A percentile compares a stretch with the other conserved stretches of the same genome.
phyloP scores from a whole-genome alignment of 2,329 filamentous ascomycete genomes.

The Aciculosporium take region DNA sequence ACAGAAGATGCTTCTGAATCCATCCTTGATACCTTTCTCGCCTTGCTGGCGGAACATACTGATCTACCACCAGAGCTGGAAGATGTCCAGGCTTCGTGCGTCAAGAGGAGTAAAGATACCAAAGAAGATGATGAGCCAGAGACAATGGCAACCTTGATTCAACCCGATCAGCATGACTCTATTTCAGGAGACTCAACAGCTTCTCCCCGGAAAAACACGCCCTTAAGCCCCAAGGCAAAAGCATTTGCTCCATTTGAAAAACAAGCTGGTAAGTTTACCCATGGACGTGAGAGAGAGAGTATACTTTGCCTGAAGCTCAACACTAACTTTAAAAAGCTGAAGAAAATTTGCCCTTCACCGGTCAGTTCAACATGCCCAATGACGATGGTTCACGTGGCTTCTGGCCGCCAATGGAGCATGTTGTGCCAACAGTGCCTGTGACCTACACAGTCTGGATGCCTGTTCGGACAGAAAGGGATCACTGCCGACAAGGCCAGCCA shows the following conservation, averaged over 20 bases:
- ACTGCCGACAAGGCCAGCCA: neutral
- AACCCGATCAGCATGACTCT: neutral
- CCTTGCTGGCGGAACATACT: neutral
- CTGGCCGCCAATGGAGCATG: neutral
- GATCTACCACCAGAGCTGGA: constrained; percentile 1
- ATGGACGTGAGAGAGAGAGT: neutral
- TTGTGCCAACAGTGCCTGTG: neutral
- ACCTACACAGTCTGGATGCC: constrained; percentile 2
- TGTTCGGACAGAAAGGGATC: neutral
- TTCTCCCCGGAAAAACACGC: neutral
- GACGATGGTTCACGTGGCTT: neutral
- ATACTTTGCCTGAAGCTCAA: neutral
- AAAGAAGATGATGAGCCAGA: neutral
- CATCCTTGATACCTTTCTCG: constrained; percentile 4
- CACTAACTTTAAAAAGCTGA: neutral
- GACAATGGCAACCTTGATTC: too few relatives aligned
- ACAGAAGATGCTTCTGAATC: neutral
- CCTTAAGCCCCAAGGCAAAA: neutral
- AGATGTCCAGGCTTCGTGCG: neutral
- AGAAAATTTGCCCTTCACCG: constrained; percentile 1
- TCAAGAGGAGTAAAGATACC: neutral
- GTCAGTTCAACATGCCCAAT: neutral
- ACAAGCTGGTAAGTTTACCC: neutral
- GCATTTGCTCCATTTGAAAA: neutral
- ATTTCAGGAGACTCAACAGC: neutral